Conservation (phyloP, 2,329 filamentous ascomycete species). For the Microsporum ferrugineum region DNA sequence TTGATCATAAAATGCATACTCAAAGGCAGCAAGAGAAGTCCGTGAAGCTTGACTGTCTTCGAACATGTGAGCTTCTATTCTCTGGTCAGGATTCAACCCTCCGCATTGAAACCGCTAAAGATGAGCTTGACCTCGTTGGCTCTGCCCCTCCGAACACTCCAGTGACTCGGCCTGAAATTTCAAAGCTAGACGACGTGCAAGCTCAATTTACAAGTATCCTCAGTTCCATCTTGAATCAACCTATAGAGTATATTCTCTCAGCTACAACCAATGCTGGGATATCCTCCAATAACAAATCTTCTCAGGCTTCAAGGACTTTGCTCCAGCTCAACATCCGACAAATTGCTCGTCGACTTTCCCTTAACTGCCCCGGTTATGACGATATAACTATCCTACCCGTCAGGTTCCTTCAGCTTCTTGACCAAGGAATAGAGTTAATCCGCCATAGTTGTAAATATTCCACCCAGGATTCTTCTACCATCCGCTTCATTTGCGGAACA, state of each 20-base stretch:
- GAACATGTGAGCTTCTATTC: conserved; percentile 53
- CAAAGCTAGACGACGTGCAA: conserved; percentile 61
- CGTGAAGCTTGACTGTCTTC: conserved; percentile 49
- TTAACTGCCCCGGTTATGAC: conserved; percentile 66
- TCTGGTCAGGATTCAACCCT: conserved; percentile 58
- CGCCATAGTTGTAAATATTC: conserved; percentile 21
- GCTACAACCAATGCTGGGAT: conserved; percentile 11
- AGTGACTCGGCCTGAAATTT: conserved; percentile 59
- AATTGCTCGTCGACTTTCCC: conserved; percentile 57
- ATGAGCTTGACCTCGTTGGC: conserved; percentile 54
- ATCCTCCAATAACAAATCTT: neutral
- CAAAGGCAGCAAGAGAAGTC: conserved; percentile 47
- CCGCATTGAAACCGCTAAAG: conserved; percentile 51
- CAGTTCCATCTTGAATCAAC: conserved; percentile 46
- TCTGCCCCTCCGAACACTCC: conserved; percentile 53
- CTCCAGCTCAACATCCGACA: conserved; percentile 51
- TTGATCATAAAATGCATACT: conserved; percentile 52
- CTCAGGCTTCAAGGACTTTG: conserved; percentile 22
- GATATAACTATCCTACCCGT: conserved; percentile 71
- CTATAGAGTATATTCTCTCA: conserved; percentile 22
- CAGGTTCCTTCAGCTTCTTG: conserved; percentile 67
- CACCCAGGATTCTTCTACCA: conserved; percentile 14
- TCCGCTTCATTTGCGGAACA: conserved; percentile 23
- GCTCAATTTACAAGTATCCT: conserved; percentile 72
- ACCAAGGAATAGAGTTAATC: conserved; percentile 59